Conservation (phyloP, 306 rosid genomes). For the Rubus parviflorus region DNA sequence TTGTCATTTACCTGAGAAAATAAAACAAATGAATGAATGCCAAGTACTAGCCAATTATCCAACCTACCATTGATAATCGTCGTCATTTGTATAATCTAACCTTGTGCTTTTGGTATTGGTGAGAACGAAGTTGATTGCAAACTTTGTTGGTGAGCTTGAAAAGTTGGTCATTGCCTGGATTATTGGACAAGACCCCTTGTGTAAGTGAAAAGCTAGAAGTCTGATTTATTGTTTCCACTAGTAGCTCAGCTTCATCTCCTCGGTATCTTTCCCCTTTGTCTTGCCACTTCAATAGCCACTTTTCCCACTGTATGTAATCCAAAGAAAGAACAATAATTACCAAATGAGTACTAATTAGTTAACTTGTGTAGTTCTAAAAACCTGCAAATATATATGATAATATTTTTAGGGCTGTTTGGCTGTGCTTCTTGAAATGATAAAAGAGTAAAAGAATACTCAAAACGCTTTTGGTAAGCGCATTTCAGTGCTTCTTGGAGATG, state of each 20-base stretch:
- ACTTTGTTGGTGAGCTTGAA: slow-evolving; percentile 54
- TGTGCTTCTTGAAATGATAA: too few relatives aligned
- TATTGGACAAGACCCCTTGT: slow-evolving; percentile 35
- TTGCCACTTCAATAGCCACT: slow-evolving; percentile 76
- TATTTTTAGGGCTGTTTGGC: too few relatives aligned
- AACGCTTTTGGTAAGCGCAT: too few relatives aligned
- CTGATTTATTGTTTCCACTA: slow-evolving; percentile 64
- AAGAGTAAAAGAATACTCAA: too few relatives aligned
- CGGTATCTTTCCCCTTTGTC: slow-evolving; percentile 51
- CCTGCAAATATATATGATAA: too few relatives aligned
- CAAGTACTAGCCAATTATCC: neutral
- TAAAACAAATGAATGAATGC: neutral
- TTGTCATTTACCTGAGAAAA: slow-evolving; percentile 39
- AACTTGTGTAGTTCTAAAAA: too few relatives aligned
- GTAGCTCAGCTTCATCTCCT: slow-evolving; percentile 68
- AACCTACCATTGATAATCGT: neutral
- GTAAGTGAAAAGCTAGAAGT: slow-evolving; percentile 45
- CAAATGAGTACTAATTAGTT: too few relatives aligned
- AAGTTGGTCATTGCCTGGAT: slow-evolving; percentile 47
- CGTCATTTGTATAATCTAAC: slow-evolving; percentile 32
- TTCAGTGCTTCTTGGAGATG: too few relatives aligned
- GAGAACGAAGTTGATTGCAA: slow-evolving; percentile 46
- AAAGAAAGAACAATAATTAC: neutral
- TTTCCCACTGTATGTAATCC: slow-evolving; percentile 55
- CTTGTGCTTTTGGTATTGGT: slow-evolving; percentile 54